Conservation (phyloP, 2,329 filamentous ascomycete genomes). For the Colletotrichum gloeosporioides region DNA sequence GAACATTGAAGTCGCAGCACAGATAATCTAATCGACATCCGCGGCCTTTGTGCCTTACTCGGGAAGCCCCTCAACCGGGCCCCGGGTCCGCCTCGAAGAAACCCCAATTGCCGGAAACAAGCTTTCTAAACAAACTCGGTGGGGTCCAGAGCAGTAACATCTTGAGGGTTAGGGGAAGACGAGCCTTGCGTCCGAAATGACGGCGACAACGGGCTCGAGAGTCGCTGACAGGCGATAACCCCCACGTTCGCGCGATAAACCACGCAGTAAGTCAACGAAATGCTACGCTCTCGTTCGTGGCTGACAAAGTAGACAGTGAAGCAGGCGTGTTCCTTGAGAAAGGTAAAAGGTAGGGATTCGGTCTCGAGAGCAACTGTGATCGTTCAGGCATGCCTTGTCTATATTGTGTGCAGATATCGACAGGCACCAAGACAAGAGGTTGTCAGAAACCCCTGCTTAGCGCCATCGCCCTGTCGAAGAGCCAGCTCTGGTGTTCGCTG, state of each 20-base stretch:
- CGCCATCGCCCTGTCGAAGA: neutral
- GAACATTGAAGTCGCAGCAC: neutral
- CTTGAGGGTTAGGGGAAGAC: neutral
- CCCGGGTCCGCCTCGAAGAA: neutral
- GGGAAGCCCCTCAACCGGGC: neutral
- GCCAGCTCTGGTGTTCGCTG: neutral
- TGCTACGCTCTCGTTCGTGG: neutral
- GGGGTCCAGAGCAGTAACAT: neutral
- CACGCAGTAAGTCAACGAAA: neutral
- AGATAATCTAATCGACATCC: neutral
- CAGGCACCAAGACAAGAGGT: conserved; percentile 18
- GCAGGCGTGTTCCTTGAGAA: neutral
- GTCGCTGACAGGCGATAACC: neutral
- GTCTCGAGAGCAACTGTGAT: conserved; percentile 19
- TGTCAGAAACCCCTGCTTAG: conserved; percentile 22
- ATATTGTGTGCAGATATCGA: conserved; percentile 25
- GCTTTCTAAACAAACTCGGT: neutral
- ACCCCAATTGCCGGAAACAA: conserved; percentile 9
- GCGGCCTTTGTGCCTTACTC: neutral
- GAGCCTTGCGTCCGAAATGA: neutral
- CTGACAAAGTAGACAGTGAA: neutral
- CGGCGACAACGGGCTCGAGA: neutral
- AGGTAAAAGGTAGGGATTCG: neutral
- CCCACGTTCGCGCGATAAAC: neutral
- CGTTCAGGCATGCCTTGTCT: conserved; percentile 23